Percentiles rank a stretch among this genome's conserved stretches.
phyloP scores from a whole-genome alignment of 2,329 filamentous ascomycete species.

The Trichoderma harzianum region DNA sequence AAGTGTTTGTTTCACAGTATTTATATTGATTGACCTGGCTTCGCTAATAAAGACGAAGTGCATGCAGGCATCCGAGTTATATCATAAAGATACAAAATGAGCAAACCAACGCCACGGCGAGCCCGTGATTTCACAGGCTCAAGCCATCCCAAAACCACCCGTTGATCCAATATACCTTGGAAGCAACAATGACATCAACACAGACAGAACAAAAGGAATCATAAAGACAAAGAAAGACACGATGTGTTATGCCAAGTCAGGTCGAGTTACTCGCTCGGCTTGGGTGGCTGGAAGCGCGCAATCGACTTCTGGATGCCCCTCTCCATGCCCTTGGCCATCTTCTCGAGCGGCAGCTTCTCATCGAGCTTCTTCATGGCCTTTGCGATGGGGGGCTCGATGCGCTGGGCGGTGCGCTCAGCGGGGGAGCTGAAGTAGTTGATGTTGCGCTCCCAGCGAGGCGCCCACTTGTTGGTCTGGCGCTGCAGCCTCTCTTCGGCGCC shows the following conservation, averaged over 20 bases:
- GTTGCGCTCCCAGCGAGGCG: conserved; percentile 58
- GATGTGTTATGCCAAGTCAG: neutral
- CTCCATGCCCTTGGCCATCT: conserved; percentile 47
- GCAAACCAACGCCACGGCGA: conserved; percentile 6
- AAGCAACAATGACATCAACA: neutral
- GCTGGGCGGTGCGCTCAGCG: conserved; percentile 45
- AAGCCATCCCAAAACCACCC: conserved; percentile 10
- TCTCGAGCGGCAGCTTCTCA: conserved; percentile 47
- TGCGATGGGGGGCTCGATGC: conserved; percentile 47
- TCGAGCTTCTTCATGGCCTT: conserved; percentile 46
- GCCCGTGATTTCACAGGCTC: conserved; percentile 12
- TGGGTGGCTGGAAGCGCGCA: conserved; percentile 34
- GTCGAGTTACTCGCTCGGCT: conserved; percentile 15
- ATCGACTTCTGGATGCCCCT: conserved; percentile 47
- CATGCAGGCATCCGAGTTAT: neutral
- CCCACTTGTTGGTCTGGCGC: conserved; percentile 55
- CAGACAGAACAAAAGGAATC: neutral
- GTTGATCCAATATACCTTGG: neutral
- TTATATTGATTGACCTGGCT: neutral
- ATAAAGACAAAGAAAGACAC: neutral
- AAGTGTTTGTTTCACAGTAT: neutral
- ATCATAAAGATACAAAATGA: neutral
- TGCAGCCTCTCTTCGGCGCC: conserved; percentile 54
- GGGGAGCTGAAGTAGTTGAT: conserved; percentile 51
- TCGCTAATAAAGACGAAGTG: conserved; percentile 3